Conservation (phyloP, 2,329 filamentous ascomycete genomes). For the Fusarium oxysporum region DNA sequence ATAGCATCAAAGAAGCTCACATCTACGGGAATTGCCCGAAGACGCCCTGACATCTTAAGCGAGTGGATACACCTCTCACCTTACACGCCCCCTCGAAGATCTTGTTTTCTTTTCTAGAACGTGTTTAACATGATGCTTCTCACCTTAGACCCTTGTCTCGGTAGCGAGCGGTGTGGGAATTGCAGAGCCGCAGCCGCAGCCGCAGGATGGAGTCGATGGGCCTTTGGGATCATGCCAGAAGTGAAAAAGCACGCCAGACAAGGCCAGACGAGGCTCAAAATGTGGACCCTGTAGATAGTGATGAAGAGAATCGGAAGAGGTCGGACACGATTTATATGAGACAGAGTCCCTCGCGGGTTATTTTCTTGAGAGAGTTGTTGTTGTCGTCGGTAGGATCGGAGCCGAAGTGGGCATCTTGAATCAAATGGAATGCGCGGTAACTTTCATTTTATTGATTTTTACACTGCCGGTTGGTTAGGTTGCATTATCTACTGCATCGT, state of each 20-base stretch:
- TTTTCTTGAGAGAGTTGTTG: conserved; percentile 9
- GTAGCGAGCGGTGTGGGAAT: conserved; percentile 32
- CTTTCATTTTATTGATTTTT: conserved; percentile 6
- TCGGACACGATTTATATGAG: conserved; percentile 19
- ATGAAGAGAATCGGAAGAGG: conserved; percentile 36
- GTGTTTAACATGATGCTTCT: background rate
- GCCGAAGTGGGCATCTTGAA: conserved; percentile 34
- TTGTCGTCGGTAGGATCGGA: conserved; percentile 20
- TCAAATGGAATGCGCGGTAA: conserved; percentile 15
- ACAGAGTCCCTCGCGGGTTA: conserved; percentile 16
- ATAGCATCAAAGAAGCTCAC: background rate
- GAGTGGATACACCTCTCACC: conserved; percentile 14
- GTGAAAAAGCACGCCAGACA: conserved; percentile 25
- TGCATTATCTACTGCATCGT: conserved; percentile 2
- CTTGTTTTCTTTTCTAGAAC: conserved; percentile 22
- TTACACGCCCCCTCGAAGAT: conserved; percentile 12
- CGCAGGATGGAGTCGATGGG: conserved; percentile 4
- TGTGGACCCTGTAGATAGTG: conserved; percentile 22
- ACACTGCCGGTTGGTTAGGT: background rate
- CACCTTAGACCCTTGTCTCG: conserved; percentile 29
- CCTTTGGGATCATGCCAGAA: conserved; percentile 33
- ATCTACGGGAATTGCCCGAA: conserved; percentile 41
- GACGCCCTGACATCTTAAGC: conserved; percentile 16
- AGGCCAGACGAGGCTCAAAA: conserved; percentile 5
- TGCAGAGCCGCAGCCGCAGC: conserved; percentile 25